Evolutionary conservation across 306 rosid species (phyloP), one percentile per base, ranked within the genome.

Genomic region (Alnus glutinosa): DNA sequence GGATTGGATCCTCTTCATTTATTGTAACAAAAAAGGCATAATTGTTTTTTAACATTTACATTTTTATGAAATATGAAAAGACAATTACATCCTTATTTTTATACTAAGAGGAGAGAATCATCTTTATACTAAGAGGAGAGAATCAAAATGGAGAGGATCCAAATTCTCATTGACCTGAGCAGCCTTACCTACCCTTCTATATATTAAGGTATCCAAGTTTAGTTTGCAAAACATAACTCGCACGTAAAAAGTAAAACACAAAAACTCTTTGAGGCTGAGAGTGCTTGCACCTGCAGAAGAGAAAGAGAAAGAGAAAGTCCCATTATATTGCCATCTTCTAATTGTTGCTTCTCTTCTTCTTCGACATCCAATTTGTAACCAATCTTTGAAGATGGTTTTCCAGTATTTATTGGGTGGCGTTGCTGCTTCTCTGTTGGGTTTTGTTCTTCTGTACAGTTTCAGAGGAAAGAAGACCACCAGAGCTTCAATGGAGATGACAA

Each of bases 381-480:
- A 76, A 37, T 36, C 57, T 61, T 18, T 57, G 67, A 57, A 71
- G 77, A 90, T 92, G 96, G 91, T 73, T 75, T 81, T 70, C 79
- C 80, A 82, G 70, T 88, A 61, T 19, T 28, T 81, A 52, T n/a
- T 88, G 15, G 90, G 79, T 16, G 90, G 86, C 30, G 39, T 87
- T 72, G 16, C 89, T 47, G 88, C 88, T 79, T 86, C 89, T 78
- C 36, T 75, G 57, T 48, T 89, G 80, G 75, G 81, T 18, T 71
- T 85, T 44, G 75, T 83, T 76, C 87, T 88, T 71, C 78, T 87
- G 67, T 75, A 39, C 72, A 55, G 73, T 75, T 69, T 75, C 73
- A 55, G 32, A 8, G 46, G 72, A 52, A 93, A 85, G 86, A 85
- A 71, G 78, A 83, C 64, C 71, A 63, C 47, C 47, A 62, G 23